phyloP scores from a whole-genome alignment of 306 rosid genomes.

The Gastrolobium bilobum region DNA sequence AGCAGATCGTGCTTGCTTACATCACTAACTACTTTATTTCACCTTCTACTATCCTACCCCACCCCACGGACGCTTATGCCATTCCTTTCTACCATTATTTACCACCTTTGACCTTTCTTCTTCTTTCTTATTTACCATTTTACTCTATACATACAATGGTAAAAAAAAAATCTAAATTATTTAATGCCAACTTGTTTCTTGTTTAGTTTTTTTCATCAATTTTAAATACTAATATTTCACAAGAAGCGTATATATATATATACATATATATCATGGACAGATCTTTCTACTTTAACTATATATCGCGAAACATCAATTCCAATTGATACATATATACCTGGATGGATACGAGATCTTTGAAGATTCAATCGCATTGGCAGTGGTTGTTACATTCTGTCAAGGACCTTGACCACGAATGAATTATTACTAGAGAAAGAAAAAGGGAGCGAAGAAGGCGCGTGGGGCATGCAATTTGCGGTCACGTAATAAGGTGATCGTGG shows the following conservation, averaged over 20 bases:
- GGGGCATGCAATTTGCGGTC: slow-evolving; percentile 3
- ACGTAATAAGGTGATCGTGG: background rate
- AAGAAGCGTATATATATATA: background rate
- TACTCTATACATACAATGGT: no score
- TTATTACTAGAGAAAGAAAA: background rate
- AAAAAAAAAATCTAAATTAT: no score
- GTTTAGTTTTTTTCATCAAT: background rate
- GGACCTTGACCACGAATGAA: background rate
- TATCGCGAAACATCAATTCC: slow-evolving; percentile 38
- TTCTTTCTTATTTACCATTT: no score
- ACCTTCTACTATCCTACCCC: background rate
- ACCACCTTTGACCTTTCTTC: no score
- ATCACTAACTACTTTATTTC: slow-evolving; percentile 34
- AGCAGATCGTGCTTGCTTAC: slow-evolving; percentile 39
- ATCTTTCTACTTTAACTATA: slow-evolving; percentile 27
- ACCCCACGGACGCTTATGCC: slow-evolving; percentile 37
- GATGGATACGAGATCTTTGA: slow-evolving; percentile 26
- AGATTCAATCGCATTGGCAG: slow-evolving; percentile 27
- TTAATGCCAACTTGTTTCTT: background rate
- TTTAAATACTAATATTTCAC: background rate
- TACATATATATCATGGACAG: slow-evolving; percentile 13
- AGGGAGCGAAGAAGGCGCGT: background rate
- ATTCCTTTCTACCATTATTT: background rate
- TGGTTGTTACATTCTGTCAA: background rate
- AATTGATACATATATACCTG: background rate